Base-by-base conservation (phyloP, 176 grass and related monocot species). In the Phoenix dactylifera region DNA sequence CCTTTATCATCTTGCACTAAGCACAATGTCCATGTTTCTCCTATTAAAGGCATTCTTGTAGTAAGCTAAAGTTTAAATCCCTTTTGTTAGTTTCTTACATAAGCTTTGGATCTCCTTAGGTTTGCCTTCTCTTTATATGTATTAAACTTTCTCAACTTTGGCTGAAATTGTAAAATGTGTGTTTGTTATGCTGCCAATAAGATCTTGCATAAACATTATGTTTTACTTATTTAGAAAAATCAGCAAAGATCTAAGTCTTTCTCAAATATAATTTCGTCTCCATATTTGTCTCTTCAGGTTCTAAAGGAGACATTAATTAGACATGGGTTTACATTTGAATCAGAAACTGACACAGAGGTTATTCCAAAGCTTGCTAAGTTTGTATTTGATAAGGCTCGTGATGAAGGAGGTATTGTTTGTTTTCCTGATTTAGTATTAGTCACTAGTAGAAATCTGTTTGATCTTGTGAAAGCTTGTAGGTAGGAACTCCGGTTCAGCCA, bases 291-390 rank as follows among this genome's bases (percentile, higher is more conserved):
- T 32, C 63, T 71, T 66, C 77, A 97, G 92, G 87, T 97, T 69
- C 25, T 97, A 62, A 97, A 90, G 82, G 83, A 90, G 75, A 85
- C 92, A 51, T 61, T 91, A 58, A 66, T 79, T 78, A 79, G 81
- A 39, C 87, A 97, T 2, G 81, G 87, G n/a, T 97, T 97, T 54
- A 85, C 73, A 26, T 91, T 97, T 70, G 83, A 79, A 49, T 97
- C 92, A 70, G 92, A 97, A 62, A 91, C 92, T 24, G 87, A 97
- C 52, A 96, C 91, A 58, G 91, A 96, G 88, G 86, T 90, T 54
- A 96, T 96, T 32, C 86, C 91, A 22, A 96, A 96, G 69, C 70
- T 97, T 52, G 93, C 93, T 68, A 91, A 97, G 55, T 91, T 83
- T n/a, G 87, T 97, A 32, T 96, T 97, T 75, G 93, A 97, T 79